Percentiles rank a stretch among this genome's conserved stretches.
Conservation (phyloP, 2,329 filamentous ascomycete species). For the Didymella segeticola region DNA sequence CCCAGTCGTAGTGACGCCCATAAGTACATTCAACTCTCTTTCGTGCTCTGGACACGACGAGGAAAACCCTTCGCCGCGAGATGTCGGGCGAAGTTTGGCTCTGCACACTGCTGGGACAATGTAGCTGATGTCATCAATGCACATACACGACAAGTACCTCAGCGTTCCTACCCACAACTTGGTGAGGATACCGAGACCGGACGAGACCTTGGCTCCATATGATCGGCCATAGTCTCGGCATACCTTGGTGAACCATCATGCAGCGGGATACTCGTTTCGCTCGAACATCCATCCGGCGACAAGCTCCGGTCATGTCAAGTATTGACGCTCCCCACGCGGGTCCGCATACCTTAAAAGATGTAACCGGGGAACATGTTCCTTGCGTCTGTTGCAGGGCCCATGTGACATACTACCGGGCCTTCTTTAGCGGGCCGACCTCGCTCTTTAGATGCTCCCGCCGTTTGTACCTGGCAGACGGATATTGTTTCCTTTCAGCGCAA, state of each 20-base stretch:
- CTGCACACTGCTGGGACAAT: not conserved
- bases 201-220: not conserved
- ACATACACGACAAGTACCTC: not conserved
- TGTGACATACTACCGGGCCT: constrained; percentile 11
- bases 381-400: not conserved
- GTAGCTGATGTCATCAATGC: not conserved
- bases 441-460: constrained; percentile 4
- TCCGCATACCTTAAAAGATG: constrained; percentile 2
- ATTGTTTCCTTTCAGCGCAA: not conserved
- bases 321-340: not conserved
- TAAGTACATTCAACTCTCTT: too few relatives aligned
- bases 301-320: not conserved
- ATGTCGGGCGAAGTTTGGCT: too few relatives aligned
- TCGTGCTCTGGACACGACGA: not conserved
- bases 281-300: not conserved
- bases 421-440: constrained; percentile 8
- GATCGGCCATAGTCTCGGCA: not conserved
- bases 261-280: not conserved
- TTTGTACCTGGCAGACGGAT: not conserved
- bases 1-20: not conserved
- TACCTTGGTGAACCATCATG: not conserved
- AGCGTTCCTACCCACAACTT: not conserved
- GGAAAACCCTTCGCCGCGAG: too few relatives aligned
- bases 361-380: not conserved
- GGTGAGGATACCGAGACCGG: not conserved